Evolutionary conservation across 2,329 filamentous ascomycete genomes (phyloP), one percentile per base, ranked within the genome.

Genomic region (Fusarium drepaniforme): DNA sequence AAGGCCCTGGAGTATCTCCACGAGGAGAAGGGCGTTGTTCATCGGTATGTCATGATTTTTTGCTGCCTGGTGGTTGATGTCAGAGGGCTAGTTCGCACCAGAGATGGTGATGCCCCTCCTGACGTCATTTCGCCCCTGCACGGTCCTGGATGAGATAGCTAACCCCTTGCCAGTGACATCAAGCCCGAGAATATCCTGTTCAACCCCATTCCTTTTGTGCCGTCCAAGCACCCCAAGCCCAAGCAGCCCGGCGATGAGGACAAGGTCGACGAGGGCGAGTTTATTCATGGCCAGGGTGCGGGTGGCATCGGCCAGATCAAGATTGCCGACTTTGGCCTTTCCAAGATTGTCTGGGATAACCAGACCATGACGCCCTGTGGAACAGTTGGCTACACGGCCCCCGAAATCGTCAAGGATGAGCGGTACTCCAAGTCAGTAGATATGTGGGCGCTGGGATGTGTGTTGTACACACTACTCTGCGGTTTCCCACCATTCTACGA

Each of bases 291-390:
- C 3, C 85, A 93, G 40, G 97, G 97, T 49, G 89, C 94, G 1
- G 97, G 97, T 68, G 97, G 96, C 46, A 99, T 99, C 73, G 97
- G 97, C 37, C 88, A 90, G 74, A 98, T 99, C 86, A 98, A 99
- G 88, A 96, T 99, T 83, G 97, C 97, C 81, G 97, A 99, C 81
- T 99, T 99, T 81, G 97, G 97, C 64, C 88, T 99, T 12, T 98
- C 96, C 74, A 99, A 99, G 85, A 94, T 99, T 76, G 95, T 99
- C 18, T 99, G 97, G 97, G 97, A 98, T 79, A 97, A 92, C 77
- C 94, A 97, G 81, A 99, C 97, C 12, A 98, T 98, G 94, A 99
- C 97, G 4, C 97, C 97, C n/a, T 99, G 97, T 83, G 97, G 97
- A 68, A 99, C 97, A 0, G 97, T 98, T 67, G 97, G 97, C 51